phyloP scores from a whole-genome alignment of 768 basidiomycete species.

The Calvatia gigantea region DNA sequence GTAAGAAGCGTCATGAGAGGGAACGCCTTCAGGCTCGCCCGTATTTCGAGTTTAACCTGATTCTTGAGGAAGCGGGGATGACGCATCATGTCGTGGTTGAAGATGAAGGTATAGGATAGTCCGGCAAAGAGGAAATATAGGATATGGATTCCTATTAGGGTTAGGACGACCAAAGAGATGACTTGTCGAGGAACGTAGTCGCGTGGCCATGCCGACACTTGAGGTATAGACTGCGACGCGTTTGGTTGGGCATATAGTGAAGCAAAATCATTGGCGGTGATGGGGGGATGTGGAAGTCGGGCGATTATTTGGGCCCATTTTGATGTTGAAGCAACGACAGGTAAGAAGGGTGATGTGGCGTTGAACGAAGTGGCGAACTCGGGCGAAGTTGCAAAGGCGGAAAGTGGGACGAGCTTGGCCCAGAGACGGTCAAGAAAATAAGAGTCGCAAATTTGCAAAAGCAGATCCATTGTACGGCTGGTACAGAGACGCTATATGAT shows the following conservation, averaged over 20 bases:
- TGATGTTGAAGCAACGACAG: conserved; percentile 28
- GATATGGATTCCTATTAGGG: conserved; percentile 74
- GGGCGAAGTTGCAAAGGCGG: conserved; percentile 35
- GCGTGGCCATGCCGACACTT: conserved; percentile 78
- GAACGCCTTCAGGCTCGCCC: conserved; percentile 68
- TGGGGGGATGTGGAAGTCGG: conserved; percentile 53
- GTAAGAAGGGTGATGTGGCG: conserved; percentile 30
- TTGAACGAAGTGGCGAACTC: conserved; percentile 32
- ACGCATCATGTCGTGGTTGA: conserved; percentile 93
- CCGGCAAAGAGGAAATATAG: conserved; percentile 91
- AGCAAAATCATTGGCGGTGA: conserved; percentile 34
- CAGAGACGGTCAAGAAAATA: conserved; percentile 77
- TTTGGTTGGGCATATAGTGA: conserved; percentile 19
- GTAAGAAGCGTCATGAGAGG: conserved; percentile 82
- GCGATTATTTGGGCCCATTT: conserved; percentile 55
- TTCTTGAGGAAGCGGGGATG: conserved; percentile 93
- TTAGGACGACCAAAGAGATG: conserved; percentile 66
- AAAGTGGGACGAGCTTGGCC: conserved; percentile 67
- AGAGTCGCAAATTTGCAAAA: conserved; percentile 71
- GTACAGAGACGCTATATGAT: conserved; percentile 6
- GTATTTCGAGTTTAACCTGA: conserved; percentile 82
- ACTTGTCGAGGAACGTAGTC: conserved; percentile 80
- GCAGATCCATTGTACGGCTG: conserved; percentile 89
- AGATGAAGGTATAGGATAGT: conserved; percentile 79
- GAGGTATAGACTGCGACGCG: conserved; percentile 25